Evolutionary conservation across 257 asterid genomes (phyloP).

Genomic region (Parsonsia alboflavescens): DNA sequence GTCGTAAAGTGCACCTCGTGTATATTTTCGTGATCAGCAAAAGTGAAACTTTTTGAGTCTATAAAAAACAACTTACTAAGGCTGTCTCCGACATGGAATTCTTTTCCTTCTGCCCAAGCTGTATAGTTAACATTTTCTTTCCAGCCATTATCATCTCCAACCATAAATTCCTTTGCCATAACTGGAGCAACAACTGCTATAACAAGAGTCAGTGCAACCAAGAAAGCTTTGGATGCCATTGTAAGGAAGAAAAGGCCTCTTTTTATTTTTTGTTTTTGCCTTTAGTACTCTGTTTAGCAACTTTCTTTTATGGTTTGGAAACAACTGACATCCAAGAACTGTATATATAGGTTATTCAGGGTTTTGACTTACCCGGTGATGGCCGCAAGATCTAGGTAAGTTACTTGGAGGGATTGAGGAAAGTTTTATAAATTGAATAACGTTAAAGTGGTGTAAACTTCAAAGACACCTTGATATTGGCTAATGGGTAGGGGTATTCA

Average conservation of each 20-base stretch:
- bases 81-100: conserved; percentile 29
- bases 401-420: neutral
- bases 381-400: neutral
- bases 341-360: neutral
- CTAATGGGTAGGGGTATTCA: no score
- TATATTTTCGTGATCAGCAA: no score
- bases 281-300: neutral
- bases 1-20: no score
- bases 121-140: conserved; percentile 20
- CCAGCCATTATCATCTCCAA: conserved; percentile 50
- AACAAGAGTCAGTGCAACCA: neutral
- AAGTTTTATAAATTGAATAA: neutral
- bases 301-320: neutral
- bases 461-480: neutral
- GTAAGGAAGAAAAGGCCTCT: neutral
- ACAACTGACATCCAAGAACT: neutral
- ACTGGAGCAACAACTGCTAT: conserved; percentile 17
- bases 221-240: conserved; percentile 9
- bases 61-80: neutral
- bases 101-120: conserved; percentile 26
- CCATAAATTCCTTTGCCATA: conserved; percentile 28
- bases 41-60: no score
- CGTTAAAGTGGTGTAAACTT: neutral
- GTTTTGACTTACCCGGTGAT: neutral
- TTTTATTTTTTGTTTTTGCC: no score